These are phyloP conservation scores for Pneumocystis sp. DNA, from an alignment of 1,139 yeast species.

Conservation along the genomic window DNA sequence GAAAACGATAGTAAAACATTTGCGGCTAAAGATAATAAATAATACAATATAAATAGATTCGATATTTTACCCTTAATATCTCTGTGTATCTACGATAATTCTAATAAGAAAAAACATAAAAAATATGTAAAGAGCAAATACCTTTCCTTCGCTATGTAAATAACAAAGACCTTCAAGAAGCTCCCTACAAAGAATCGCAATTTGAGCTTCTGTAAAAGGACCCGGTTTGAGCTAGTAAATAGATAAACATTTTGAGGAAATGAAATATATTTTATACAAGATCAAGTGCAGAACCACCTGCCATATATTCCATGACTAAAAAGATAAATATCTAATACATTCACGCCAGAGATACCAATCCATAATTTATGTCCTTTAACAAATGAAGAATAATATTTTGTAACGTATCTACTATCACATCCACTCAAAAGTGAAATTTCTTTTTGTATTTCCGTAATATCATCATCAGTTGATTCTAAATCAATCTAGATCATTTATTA, in stretches of 20 bases:
- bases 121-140: background rate
- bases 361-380: slow-evolving; percentile 65
- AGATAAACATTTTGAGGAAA: background rate
- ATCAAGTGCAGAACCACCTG: slow-evolving; percentile 74
- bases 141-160: slow-evolving; percentile 56
- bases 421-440: slow-evolving; percentile 67
- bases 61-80: slow-evolving; percentile 40
- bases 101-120: background rate
- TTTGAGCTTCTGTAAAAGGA: slow-evolving; percentile 40
- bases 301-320: slow-evolving; percentile 48
- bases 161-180: slow-evolving; percentile 55
- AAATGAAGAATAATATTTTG: slow-evolving; percentile 62
- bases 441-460: slow-evolving; percentile 61
- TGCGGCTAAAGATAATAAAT: slow-evolving; percentile 35
- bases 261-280: slow-evolving; percentile 18
- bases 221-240: slow-evolving; percentile 32
- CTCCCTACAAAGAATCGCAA: slow-evolving; percentile 45
- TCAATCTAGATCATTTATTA: slow-evolving; percentile 58
- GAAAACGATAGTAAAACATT: slow-evolving; percentile 50
- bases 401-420: slow-evolving; percentile 55
- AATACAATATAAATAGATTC: background rate
- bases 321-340: background rate
- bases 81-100: slow-evolving; percentile 42
- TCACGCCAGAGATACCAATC: slow-evolving; percentile 37
- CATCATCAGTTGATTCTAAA: slow-evolving; percentile 60